Conservation (phyloP, 1,284 basidiomycete species). For the Marasmius sp. region DNA sequence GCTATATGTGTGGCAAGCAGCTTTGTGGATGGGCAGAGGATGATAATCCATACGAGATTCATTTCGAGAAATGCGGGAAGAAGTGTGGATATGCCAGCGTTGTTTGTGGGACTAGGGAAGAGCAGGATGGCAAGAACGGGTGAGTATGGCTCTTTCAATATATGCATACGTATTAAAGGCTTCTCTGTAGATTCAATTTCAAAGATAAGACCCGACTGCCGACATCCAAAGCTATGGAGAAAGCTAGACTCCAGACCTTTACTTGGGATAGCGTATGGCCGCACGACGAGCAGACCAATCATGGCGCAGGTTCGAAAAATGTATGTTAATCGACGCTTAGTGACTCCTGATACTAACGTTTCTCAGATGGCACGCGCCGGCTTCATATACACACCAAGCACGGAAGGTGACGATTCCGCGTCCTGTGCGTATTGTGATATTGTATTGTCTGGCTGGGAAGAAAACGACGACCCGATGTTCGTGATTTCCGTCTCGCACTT, state of each 20-base stretch:
- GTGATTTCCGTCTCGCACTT: background rate
- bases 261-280: conserved; percentile 62
- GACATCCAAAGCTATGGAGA: conserved; percentile 63
- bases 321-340: conserved; percentile 31
- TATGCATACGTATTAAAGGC: background rate
- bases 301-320: conserved; percentile 69
- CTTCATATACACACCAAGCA: conserved; percentile 72
- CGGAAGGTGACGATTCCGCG: conserved; percentile 67
- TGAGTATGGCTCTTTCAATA: conserved; percentile 29
- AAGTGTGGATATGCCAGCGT: conserved; percentile 77
- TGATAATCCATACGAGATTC: conserved; percentile 82
- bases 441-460: conserved; percentile 78
- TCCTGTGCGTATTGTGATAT: conserved; percentile 79
- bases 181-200: conserved; percentile 48
- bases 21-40: conserved; percentile 76
- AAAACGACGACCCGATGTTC: conserved; percentile 76
- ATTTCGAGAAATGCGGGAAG: conserved; percentile 60
- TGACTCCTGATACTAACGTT: too few relatives aligned
- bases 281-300: conserved; percentile 62
- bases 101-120: conserved; percentile 62
- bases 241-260: conserved; percentile 70
- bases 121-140: conserved; percentile 57
- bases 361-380: conserved; percentile 80
- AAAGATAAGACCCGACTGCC: conserved; percentile 62
- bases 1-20: conserved; percentile 75